phyloP scores from a whole-genome alignment of 805 yeast genomes.

The Ogataea pilisensis region DNA sequence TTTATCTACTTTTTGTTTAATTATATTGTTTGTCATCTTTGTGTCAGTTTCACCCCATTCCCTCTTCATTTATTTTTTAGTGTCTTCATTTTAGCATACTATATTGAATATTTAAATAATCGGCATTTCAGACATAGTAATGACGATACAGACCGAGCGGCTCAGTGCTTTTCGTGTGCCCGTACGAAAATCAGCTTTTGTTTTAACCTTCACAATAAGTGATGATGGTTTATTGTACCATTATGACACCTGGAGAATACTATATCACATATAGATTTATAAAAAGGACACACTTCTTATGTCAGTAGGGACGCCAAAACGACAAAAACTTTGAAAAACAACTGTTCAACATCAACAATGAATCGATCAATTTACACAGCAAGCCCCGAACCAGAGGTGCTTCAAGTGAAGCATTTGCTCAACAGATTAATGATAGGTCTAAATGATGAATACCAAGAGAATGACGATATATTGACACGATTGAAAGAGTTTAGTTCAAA shows the following conservation, averaged over 20 bases:
- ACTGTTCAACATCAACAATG: neutral
- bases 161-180: no score
- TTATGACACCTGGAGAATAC: no score
- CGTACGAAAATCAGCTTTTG: no score
- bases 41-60: neutral
- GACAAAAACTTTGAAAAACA: no score
- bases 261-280: neutral
- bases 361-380: neutral
- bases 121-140: no score
- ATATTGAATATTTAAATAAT: neutral
- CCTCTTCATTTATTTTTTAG: neutral
- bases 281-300: no score
- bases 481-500: slow-evolving; percentile 13
- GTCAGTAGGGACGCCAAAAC: no score
- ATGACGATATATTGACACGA: slow-evolving; percentile 13
- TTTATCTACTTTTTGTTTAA: no score
- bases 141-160: no score
- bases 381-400: slow-evolving; percentile 13
- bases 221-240: no score
- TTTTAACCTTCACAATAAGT: no score
- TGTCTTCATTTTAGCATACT: neutral
- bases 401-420: slow-evolving; percentile 20
- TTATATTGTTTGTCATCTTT: no score
- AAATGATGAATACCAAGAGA: slow-evolving; percentile 26
- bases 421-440: slow-evolving; percentile 26